phyloP scores from a whole-genome alignment of 495 filamentous ascomycete genomes.

The Penicillium parvum region DNA sequence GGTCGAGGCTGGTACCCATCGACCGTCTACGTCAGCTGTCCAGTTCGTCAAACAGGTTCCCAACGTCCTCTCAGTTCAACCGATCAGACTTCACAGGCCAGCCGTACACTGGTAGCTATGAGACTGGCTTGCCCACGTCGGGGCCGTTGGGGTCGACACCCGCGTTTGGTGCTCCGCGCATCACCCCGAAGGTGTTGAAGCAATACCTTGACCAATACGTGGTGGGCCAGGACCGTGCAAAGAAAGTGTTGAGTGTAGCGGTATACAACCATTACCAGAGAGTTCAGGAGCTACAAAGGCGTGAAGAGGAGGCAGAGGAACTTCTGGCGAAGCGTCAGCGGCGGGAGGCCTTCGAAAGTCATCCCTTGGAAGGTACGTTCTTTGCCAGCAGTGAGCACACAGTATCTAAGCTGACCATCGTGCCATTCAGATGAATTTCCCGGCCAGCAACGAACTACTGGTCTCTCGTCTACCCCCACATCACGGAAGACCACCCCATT shows the following conservation, averaged over 20 bases:
- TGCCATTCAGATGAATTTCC: constrained; percentile 66
- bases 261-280: constrained; percentile 98
- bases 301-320: constrained; percentile 74
- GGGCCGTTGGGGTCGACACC: constrained; percentile 56
- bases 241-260: constrained; percentile 86
- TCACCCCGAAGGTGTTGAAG: constrained; percentile 83
- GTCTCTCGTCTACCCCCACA: constrained; percentile 24
- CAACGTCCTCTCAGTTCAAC: constrained; percentile 50
- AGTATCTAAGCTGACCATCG: neutral
- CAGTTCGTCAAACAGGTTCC: constrained; percentile 31
- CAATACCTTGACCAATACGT: constrained; percentile 92
- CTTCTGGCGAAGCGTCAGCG: constrained; percentile 47
- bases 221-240: constrained; percentile 93
- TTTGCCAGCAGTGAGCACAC: neutral
- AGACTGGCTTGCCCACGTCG: constrained; percentile 58
- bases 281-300: constrained; percentile 68
- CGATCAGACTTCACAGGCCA: constrained; percentile 61
- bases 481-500: constrained; percentile 20
- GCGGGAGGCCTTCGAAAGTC: constrained; percentile 43
- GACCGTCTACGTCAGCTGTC: constrained; percentile 19
- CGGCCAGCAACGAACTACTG: constrained; percentile 62
- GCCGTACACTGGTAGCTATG: constrained; percentile 72
- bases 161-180: constrained; percentile 59
- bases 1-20: constrained; percentile 5
- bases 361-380: constrained; percentile 54